Base-by-base conservation (phyloP, 345 rosid genomes). In the Durio zibethinus region DNA sequence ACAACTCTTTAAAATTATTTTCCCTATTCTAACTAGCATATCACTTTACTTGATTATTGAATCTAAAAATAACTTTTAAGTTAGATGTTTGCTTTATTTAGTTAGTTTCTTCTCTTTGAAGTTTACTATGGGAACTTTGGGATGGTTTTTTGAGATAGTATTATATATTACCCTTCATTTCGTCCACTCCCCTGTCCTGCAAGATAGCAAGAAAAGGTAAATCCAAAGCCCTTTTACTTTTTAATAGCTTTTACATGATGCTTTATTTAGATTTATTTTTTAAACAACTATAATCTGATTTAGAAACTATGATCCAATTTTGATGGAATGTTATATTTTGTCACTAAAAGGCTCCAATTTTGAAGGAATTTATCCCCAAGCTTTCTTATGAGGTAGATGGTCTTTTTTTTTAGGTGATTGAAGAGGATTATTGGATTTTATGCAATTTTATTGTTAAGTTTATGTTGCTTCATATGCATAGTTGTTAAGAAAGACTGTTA, bases 361-460 rank as follows among this genome's bases (percentile, higher is more conserved):
- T 96, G 78, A 93, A 87, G 80, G 98, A 93, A 72, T 92, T 96
- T 82, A 96, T 96, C 73, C 99, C 99, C 16, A 88, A 76, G 85
- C 98, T 96, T 80, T 93, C 99, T 47, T 98, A 96, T 86, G 97
- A 93, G 79, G 99, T 98, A 3, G 99, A 96, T 77, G 99, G 99
- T 52, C 91, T 96, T 72, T 90, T 96, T 76, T 93, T 96, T 88
- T 98, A 42, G 97, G 99, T 96, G 79, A 71, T 78, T 79, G 64
- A 71, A 72, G 63, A 83, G 31, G 23, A 48, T 29, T 48, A 57
- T n/a, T n/a, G n/a, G n/a, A n/a, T n/a, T n/a, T n/a, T n/a, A 18
- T 71, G 36, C 23, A 50, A 31, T 38, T 74, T 52, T n/a, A 63
- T 21, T 23, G 11, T 76, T 20, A 53, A 21, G 66, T 68, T 45